A percentile compares a stretch with the other conserved stretches of the same genome.
These are phyloP conservation scores for Macaranga tanarius DNA, from an alignment of 441 rosid species.

Conservation along the genomic window DNA sequence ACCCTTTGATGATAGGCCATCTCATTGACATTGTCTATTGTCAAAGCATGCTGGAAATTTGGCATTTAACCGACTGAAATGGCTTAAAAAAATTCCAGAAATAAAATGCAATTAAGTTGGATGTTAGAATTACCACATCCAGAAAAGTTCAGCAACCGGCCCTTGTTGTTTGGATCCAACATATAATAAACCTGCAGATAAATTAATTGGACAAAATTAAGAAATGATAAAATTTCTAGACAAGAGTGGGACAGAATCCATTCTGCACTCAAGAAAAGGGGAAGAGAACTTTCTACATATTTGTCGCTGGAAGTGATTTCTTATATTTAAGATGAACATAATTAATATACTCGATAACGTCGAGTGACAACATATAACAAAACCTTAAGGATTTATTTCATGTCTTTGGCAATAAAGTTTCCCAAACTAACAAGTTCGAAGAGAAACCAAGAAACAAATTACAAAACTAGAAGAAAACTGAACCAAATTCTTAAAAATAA, in stretches of 20 bases:
- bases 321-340: background rate
- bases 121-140: conserved; percentile 77
- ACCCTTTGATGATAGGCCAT: background rate
- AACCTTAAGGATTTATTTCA: background rate
- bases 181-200: conserved; percentile 82
- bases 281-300: background rate
- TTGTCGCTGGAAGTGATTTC: background rate
- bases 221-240: background rate
- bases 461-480: background rate
- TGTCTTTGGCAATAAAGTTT: background rate
- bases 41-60: background rate
- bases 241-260: background rate
- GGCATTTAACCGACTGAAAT: background rate
- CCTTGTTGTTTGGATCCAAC: conserved; percentile 56
- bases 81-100: background rate
- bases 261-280: background rate
- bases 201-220: conserved; percentile 10
- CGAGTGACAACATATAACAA: background rate
- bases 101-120: conserved; percentile 1
- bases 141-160: conserved; percentile 71
- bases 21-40: background rate
- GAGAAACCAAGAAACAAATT: background rate
- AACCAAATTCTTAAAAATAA: background rate
- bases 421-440: background rate
- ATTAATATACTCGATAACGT: background rate